These are phyloP conservation scores for Paracorniculantispora psalliotae DNA, from an alignment of 2,329 filamentous ascomycete genomes.

Conservation along the genomic window DNA sequence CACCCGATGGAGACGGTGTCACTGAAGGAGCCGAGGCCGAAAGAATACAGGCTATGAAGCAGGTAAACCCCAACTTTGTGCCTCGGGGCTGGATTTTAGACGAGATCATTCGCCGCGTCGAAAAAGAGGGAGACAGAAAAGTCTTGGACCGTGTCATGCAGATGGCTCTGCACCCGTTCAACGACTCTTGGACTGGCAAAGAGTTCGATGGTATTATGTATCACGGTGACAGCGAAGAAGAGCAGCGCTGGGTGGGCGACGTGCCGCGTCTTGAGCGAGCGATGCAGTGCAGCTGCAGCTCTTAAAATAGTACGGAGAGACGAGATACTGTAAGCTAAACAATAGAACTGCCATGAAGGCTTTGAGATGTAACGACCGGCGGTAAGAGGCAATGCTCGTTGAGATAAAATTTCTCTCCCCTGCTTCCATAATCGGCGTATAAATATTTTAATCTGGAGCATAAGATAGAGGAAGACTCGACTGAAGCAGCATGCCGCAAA, in stretches of 20 bases:
- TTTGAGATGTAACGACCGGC: slow-evolving; percentile 61
- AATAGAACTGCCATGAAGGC: neutral
- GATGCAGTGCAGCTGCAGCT: slow-evolving; percentile 95
- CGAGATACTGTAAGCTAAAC: neutral
- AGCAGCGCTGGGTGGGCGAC: slow-evolving; percentile 78
- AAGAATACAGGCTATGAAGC: slow-evolving; percentile 70
- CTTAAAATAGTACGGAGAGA: slow-evolving; percentile 41
- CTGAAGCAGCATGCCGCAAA: slow-evolving; percentile 37
- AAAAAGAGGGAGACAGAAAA: slow-evolving; percentile 75
- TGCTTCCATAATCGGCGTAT: slow-evolving; percentile 68
- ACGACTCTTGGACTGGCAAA: slow-evolving; percentile 64
- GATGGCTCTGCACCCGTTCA: slow-evolving; percentile 78
- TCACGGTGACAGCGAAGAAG: slow-evolving; percentile 63
- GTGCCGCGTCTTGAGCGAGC: slow-evolving; percentile 72
- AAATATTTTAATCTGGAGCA: slow-evolving; percentile 54
- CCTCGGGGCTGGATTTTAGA: slow-evolving; percentile 89
- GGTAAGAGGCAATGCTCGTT: slow-evolving; percentile 65
- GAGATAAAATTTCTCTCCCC: slow-evolving; percentile 54
- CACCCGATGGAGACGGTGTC: slow-evolving; percentile 37
- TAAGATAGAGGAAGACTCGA: slow-evolving; percentile 71
- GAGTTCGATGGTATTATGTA: slow-evolving; percentile 44
- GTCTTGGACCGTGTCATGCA: slow-evolving; percentile 75
- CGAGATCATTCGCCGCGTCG: slow-evolving; percentile 84
- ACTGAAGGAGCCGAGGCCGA: slow-evolving; percentile 49
- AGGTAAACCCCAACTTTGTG: slow-evolving; percentile 87